Percentiles rank a stretch among this genome's conserved stretches.
Evolutionary conservation across 2,329 filamentous ascomycete species (phyloP).

Genomic region (Pseudonectria buxi): DNA sequence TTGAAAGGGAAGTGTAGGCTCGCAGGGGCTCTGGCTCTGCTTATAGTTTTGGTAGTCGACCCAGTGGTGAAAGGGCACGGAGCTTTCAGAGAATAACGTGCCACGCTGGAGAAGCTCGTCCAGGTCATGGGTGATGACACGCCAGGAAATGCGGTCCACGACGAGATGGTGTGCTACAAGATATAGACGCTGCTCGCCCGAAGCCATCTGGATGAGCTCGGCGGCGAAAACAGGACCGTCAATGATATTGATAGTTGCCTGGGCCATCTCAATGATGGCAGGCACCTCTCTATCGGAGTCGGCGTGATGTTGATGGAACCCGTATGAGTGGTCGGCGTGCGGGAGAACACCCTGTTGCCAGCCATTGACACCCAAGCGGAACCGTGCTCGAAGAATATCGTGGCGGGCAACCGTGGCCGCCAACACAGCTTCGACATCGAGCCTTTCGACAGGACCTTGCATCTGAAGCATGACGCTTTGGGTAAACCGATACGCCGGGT

Average conservation of each 20-base stretch:
- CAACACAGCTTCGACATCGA: constrained; percentile 41
- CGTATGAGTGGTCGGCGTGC: constrained; percentile 35
- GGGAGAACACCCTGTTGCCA: constrained; percentile 42
- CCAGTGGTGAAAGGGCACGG: constrained; percentile 45
- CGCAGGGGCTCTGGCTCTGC: constrained; percentile 22
- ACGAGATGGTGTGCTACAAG: constrained; percentile 46
- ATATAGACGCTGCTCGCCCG: constrained; percentile 41
- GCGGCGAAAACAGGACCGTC: constrained; percentile 44
- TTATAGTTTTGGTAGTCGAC: constrained; percentile 38
- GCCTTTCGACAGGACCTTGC: constrained; percentile 32
- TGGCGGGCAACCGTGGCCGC: constrained; percentile 44
- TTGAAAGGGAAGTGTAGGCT: constrained; percentile 32
- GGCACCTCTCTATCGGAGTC: constrained; percentile 36
- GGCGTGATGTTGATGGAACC: constrained; percentile 36
- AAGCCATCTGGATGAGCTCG: constrained; percentile 39
- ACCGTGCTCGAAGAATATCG: constrained; percentile 45
- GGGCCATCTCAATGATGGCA: constrained; percentile 33
- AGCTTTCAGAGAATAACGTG: constrained; percentile 35
- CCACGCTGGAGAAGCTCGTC: constrained; percentile 42
- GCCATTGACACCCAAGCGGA: constrained; percentile 29
- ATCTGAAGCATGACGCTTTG: constrained; percentile 43
- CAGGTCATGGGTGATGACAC: constrained; percentile 42
- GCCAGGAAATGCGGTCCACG: constrained; percentile 45
- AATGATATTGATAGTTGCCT: constrained; percentile 41
- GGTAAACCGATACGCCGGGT: constrained; percentile 41